phyloP scores from a whole-genome alignment of 768 basidiomycete species.

The Zangia roseola region DNA sequence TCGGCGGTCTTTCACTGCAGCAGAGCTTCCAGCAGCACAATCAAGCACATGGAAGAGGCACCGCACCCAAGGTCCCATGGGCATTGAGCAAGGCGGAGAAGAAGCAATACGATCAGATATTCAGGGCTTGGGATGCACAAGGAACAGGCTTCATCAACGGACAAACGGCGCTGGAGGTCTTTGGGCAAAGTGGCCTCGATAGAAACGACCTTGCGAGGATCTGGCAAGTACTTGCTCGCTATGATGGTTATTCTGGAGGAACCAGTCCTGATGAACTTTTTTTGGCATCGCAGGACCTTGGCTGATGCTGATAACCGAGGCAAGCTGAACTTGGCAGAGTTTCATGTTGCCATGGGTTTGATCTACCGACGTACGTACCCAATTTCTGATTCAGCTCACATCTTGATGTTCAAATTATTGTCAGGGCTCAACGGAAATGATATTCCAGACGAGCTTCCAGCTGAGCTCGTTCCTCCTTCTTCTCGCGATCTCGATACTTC shows the following conservation, averaged over 20 bases:
- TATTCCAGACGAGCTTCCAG: slow-evolving; percentile 82
- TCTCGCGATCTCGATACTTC: slow-evolving; percentile 85
- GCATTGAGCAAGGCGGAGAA: slow-evolving; percentile 84
- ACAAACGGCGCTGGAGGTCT: slow-evolving; percentile 83
- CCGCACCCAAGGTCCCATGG: slow-evolving; percentile 79
- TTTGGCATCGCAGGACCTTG: slow-evolving; percentile 60
- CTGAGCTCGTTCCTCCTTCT: slow-evolving; percentile 90
- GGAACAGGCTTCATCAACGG: slow-evolving; percentile 85
- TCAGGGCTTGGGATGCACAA: slow-evolving; percentile 91
- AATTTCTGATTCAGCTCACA: background rate
- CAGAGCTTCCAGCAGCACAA: slow-evolving; percentile 90
- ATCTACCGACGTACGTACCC: slow-evolving; percentile 86
- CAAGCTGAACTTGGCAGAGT: slow-evolving; percentile 92
- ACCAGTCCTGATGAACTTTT: background rate
- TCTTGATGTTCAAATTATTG: background rate
- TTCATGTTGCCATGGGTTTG: slow-evolving; percentile 97
- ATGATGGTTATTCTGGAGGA: background rate
- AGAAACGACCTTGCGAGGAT: slow-evolving; percentile 91
- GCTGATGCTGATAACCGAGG: slow-evolving; percentile 94
- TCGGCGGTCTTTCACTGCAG: slow-evolving; percentile 58
- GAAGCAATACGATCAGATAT: slow-evolving; percentile 95
- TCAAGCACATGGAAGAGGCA: slow-evolving; percentile 64
- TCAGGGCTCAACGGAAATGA: slow-evolving; percentile 89
- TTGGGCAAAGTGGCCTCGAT: slow-evolving; percentile 87
- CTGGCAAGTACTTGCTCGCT: slow-evolving; percentile 57